These are phyloP conservation scores for Hondaea fermentalgiana DNA, from an alignment of 108 stramenopile genomes.

Conservation along the genomic window DNA sequence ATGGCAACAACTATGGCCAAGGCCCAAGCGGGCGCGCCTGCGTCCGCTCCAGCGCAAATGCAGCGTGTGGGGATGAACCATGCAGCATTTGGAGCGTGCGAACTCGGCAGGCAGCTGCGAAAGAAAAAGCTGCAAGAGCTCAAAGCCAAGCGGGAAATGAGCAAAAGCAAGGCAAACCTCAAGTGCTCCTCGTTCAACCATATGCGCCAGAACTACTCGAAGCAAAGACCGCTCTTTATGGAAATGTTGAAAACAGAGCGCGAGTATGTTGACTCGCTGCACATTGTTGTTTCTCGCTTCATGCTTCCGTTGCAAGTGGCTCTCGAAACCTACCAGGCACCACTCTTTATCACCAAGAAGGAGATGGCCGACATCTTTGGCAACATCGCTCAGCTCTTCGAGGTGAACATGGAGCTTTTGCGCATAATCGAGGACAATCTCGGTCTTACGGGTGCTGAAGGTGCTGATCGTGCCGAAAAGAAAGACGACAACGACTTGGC, in stretches of 20 bases:
- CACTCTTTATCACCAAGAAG: neutral
- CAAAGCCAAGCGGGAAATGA: neutral
- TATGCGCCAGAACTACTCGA: neutral
- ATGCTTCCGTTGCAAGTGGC: conserved; percentile 10
- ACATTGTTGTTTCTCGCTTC: conserved; percentile 6
- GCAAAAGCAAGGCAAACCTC: neutral
- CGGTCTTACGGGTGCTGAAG: neutral
- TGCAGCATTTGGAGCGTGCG: conserved; percentile 6
- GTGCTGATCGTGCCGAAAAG: neutral
- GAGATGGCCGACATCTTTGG: conserved; percentile 2
- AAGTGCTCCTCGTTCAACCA: conserved; percentile 3
- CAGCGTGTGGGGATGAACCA: neutral
- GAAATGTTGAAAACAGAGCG: conserved; percentile 10
- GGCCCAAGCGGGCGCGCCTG: too few species aligned
- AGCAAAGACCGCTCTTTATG: conserved; percentile 7
- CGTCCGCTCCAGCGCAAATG: too few species aligned
- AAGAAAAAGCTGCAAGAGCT: neutral
- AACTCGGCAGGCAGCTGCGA: neutral
- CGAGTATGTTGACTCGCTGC: neutral
- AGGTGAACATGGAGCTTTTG: conserved; percentile 7
- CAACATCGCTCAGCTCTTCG: conserved; percentile 10
- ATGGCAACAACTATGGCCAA: too few species aligned
- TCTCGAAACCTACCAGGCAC: neutral
- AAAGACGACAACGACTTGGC: neutral
- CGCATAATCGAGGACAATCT: neutral